Percentiles rank a stretch among this genome's conserved stretches.
These are phyloP conservation scores for Nannochloropsis gaditana DNA, from an alignment of 108 stramenopile species.

Conservation along the genomic window DNA sequence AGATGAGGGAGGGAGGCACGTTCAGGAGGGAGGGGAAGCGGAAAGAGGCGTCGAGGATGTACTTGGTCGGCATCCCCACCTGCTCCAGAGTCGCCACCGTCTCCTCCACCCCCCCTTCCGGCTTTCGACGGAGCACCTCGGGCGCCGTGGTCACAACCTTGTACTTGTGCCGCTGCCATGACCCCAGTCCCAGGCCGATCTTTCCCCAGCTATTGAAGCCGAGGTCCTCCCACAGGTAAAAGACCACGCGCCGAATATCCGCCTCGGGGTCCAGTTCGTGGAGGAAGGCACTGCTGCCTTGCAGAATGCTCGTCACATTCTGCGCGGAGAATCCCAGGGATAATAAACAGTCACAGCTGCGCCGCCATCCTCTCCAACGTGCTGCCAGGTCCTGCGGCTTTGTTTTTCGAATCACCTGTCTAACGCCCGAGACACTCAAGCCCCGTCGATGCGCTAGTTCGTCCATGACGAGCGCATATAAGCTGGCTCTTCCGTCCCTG, in stretches of 20 bases:
- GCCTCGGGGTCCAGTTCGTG: constrained; percentile 10
- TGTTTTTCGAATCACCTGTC: constrained; percentile 11
- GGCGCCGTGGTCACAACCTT: neutral
- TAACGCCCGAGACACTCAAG: neutral
- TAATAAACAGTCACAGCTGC: neutral
- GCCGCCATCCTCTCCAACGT: constrained; percentile 2
- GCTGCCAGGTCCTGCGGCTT: neutral
- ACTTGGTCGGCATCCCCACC: constrained; percentile 1
- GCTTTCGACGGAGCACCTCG: neutral
- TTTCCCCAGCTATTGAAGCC: neutral
- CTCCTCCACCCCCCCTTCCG: constrained; percentile 16
- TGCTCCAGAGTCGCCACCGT: constrained; percentile 7
- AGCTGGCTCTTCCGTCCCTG: neutral
- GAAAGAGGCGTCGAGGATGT: neutral
- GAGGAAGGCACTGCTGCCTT: neutral
- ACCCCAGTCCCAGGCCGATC: neutral
- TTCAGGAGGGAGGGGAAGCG: constrained; percentile 9
- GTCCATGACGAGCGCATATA: neutral
- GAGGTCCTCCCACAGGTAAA: constrained; percentile 7
- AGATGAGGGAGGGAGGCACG: neutral
- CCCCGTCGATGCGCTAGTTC: neutral
- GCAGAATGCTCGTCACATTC: neutral
- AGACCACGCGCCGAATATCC: neutral
- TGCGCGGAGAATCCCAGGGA: neutral
- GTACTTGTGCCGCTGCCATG: constrained; percentile 13